A percentile compares a stretch with the other conserved stretches of the same genome.
Evolutionary conservation across 371 early-diverging fungal species (phyloP).

Genomic region (Umbelopsis sp.): DNA sequence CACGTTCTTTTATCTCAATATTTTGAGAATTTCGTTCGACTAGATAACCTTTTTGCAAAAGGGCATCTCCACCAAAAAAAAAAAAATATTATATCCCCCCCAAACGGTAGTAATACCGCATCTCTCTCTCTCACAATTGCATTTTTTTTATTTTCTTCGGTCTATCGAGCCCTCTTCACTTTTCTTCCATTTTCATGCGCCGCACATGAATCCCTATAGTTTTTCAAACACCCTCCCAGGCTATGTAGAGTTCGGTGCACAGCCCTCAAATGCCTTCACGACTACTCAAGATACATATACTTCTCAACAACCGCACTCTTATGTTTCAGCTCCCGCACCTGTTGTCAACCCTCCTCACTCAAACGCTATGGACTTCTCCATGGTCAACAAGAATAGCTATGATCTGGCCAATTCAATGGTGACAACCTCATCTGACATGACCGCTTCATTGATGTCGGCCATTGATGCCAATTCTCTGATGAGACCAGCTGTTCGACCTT

Average conservation of each 20-base stretch:
- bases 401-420: not conserved
- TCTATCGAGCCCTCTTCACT: not conserved
- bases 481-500: not conserved
- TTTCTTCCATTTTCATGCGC: not conserved
- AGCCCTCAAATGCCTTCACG: not conserved
- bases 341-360: not conserved
- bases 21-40: no score
- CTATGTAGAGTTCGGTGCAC: not conserved
- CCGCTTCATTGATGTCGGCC: slow-evolving; percentile 5
- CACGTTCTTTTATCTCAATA: no score
- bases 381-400: not conserved
- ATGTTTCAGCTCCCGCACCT: not conserved
- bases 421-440: slow-evolving; percentile 12
- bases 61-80: no score
- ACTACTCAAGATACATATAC: not conserved
- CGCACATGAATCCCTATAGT: slow-evolving; percentile 12
- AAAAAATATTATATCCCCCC: no score
- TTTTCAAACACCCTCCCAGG: slow-evolving; percentile 2
- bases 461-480: not conserved
- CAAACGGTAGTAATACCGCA: no score
- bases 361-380: not conserved
- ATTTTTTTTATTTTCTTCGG: not conserved
- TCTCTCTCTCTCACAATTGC: not conserved
- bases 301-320: not conserved
- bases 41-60: no score